Base-by-base conservation (phyloP, 2,329 filamentous ascomycete species). In the Mycogone perniciosa region DNA sequence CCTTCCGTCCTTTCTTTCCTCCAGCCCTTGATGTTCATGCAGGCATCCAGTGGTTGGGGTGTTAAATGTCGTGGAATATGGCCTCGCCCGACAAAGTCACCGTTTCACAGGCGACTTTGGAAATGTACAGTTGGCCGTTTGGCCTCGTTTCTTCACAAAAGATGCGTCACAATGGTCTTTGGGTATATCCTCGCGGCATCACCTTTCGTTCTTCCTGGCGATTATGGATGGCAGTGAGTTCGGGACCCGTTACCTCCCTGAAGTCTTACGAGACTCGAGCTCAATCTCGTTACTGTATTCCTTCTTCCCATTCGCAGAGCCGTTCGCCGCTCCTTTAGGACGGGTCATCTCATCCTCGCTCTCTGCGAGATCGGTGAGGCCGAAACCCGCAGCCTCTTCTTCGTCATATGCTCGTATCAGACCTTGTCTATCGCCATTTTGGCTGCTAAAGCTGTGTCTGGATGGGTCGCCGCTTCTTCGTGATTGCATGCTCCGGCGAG, bases 321-420 rank as follows among this genome's bases (percentile, higher is more conserved):
- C 65, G 56, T 74, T 71, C 54, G 70, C 59, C 50, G 43, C 43
- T 7, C 48, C 51, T 30, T 51, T 47, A 3, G 26, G 44, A 7
- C 37, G 50, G 2, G 66, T 64, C 50, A 57, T 62, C 31, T 84
- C 82, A 48, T 85, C 85, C 31, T 88, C 85, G 58, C 79, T 86
- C 55, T 93, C 87, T 2, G 86, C 79, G 37, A 96, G 73, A 60
- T 96, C 89, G 10, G 82, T 81, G 43, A 97, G 75, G 38, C 88
- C 88, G 56, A 95, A 89, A 5, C 80, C 82, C 39, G 77, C 78
- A 41, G 76, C 77, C 60, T 87, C 83, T 65, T 96, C 91, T 54
- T 93, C 83, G 60, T 97, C 92, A 61, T 96, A 96, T 8, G 84
- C 86, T 54, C 86, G 86, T 67, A 97, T 96, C 27, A 97, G 75